Evolutionary conservation across 108 stramenopile genomes (phyloP).

Genomic region (Fragilaria crotonensis): DNA sequence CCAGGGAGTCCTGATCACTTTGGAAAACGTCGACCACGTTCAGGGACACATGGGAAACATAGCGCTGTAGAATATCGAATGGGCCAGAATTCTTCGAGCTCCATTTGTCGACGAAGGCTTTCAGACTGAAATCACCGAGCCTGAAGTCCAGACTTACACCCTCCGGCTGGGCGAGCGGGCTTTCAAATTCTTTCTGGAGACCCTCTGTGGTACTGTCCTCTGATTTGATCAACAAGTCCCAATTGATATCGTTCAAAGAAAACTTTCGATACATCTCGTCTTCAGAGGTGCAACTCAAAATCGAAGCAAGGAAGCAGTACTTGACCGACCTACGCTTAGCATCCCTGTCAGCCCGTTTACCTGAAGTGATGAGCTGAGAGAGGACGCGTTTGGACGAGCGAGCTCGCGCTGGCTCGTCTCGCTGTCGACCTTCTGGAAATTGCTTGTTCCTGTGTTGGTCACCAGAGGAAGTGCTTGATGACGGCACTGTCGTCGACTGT

Average conservation of each 20-base stretch:
- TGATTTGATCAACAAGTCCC: background rate
- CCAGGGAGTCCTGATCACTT: conserved; percentile 34
- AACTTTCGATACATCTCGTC: conserved; percentile 14
- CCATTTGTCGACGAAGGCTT: conserved; percentile 36
- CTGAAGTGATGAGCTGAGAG: conserved; percentile 57
- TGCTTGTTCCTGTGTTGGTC: too few species aligned
- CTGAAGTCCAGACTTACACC: background rate
- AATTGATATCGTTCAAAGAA: background rate
- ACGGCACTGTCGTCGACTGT: too few species aligned
- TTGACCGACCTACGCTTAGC: conserved; percentile 30
- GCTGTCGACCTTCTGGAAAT: too few species aligned
- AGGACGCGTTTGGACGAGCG: conserved; percentile 65
- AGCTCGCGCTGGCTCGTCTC: background rate
- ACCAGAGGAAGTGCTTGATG: too few species aligned
- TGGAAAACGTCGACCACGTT: conserved; percentile 47
- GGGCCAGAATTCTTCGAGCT: conserved; percentile 55
- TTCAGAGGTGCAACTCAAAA: conserved; percentile 35
- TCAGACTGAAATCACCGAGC: conserved; percentile 26
- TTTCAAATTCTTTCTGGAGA: background rate
- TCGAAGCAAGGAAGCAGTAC: conserved; percentile 54
- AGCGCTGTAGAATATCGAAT: conserved; percentile 40
- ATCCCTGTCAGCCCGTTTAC: conserved; percentile 37
- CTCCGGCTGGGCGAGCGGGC: background rate
- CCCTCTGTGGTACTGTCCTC: background rate
- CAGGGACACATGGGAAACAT: conserved; percentile 51